These are phyloP conservation scores for Trichosanthes truncata DNA, from an alignment of 306 rosid species.

Conservation along the genomic window DNA sequence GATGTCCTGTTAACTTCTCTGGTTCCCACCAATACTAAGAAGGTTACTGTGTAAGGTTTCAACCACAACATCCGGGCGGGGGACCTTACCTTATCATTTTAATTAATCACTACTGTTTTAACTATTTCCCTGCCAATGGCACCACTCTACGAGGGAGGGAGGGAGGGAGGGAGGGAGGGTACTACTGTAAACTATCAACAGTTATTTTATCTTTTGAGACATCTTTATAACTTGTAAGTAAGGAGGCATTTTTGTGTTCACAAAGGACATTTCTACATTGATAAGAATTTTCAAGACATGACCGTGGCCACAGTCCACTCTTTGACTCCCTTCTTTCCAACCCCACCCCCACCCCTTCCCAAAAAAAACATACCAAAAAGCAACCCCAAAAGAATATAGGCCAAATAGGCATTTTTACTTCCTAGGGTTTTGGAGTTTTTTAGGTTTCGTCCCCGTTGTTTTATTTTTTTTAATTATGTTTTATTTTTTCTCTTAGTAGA, in stretches of 20 bases:
- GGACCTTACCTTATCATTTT: conserved; percentile 4
- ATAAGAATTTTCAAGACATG: neutral
- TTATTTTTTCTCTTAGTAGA: too few species aligned
- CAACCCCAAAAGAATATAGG: neutral
- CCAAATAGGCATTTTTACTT: neutral
- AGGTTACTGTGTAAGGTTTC: conserved; percentile 5
- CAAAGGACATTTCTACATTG: neutral
- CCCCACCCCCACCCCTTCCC: neutral
- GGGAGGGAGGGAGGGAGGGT: too few species aligned
- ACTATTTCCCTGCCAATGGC: neutral
- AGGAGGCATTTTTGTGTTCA: neutral
- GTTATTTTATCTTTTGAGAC: neutral
- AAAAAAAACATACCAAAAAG: neutral
- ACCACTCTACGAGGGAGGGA: too few species aligned
- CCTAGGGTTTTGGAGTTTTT: neutral
- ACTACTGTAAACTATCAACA: neutral
- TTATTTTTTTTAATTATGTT: neutral
- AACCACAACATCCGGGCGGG: neutral
- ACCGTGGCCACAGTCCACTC: neutral
- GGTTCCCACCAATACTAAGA: conserved; percentile 21
- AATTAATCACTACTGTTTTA: neutral
- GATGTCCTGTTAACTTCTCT: conserved; percentile 19
- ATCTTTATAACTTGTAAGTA: neutral
- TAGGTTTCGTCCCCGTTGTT: neutral
- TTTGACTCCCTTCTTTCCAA: neutral